Conservation (phyloP, 176 grass and related monocot species). For the Rhipidocladum racemiflorum region DNA sequence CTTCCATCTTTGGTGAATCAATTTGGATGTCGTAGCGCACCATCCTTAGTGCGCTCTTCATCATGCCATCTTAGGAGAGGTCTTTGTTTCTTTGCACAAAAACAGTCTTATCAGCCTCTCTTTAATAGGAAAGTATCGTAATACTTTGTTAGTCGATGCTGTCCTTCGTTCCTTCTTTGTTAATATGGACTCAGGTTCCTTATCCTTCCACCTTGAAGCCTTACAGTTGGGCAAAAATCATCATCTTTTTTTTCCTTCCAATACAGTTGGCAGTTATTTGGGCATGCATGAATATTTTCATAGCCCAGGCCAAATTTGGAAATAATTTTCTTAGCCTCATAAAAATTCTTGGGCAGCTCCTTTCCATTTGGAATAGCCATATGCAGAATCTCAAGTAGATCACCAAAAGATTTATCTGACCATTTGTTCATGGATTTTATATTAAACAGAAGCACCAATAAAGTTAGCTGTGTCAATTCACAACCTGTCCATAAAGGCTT, state of each 20-base stretch:
- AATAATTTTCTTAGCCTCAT: no score
- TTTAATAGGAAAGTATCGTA: slow-evolving; percentile 13
- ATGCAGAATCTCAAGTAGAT: no score
- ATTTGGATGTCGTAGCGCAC: not conserved
- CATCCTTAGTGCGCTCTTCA: slow-evolving; percentile 4
- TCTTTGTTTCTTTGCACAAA: slow-evolving; percentile 19
- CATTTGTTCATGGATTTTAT: no score
- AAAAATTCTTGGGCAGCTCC: no score
- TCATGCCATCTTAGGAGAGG: not conserved
- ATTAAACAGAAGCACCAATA: no score
- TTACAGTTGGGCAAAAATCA: slow-evolving; percentile 18
- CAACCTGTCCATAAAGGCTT: no score
- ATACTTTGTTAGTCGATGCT: not conserved
- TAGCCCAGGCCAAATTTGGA: no score
- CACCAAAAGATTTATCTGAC: no score
- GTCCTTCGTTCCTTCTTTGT: slow-evolving; percentile 9
- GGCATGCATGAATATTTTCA: not conserved
- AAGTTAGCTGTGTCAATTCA: no score
- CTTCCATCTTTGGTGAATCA: slow-evolving; percentile 5
- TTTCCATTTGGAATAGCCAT: no score
- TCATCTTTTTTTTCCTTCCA: not conserved
- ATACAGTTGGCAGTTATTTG: slow-evolving; percentile 9
- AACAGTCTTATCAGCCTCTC: not conserved
- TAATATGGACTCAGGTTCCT: not conserved
- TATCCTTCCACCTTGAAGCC: slow-evolving; percentile 5